phyloP scores from a whole-genome alignment of 768 basidiomycete species.

The Psilocybe tampanensis region DNA sequence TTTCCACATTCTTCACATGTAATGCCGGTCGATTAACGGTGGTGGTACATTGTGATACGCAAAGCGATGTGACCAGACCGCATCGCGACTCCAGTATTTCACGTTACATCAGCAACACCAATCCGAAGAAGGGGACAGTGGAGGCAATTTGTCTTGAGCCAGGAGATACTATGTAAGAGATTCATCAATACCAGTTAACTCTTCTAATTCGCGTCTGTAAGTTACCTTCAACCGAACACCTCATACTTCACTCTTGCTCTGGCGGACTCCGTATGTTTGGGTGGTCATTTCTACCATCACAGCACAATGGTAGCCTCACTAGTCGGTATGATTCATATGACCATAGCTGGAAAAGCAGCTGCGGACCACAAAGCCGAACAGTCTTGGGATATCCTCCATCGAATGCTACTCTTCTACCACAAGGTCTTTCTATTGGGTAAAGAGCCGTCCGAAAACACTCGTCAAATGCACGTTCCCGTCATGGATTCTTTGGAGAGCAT shows the following conservation, averaged over 20 bases:
- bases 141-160: background rate
- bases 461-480: too few relatives aligned
- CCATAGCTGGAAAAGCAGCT: too few relatives aligned
- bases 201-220: background rate
- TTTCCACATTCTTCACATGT: conserved; percentile 12
- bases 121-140: background rate
- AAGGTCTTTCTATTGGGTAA: too few relatives aligned
- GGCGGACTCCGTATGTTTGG: conserved; percentile 18
- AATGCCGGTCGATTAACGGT: conserved; percentile 10
- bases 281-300: conserved; percentile 28
- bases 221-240: conserved; percentile 23
- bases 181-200: background rate
- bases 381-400: too few relatives aligned
- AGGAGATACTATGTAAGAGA: background rate
- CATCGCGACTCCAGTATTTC: background rate
- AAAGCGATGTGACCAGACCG: too few relatives aligned
- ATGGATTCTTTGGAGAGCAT: too few relatives aligned
- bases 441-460: too few relatives aligned
- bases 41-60: background rate
- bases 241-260: conserved; percentile 15
- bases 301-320: too few relatives aligned
- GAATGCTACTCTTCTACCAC: too few relatives aligned
- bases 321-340: too few relatives aligned
- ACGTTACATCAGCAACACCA: background rate
- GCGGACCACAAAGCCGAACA: too few relatives aligned